Evolutionary conservation across 805 yeast species (phyloP).

Genomic region (Yarrowia divulgata): DNA sequence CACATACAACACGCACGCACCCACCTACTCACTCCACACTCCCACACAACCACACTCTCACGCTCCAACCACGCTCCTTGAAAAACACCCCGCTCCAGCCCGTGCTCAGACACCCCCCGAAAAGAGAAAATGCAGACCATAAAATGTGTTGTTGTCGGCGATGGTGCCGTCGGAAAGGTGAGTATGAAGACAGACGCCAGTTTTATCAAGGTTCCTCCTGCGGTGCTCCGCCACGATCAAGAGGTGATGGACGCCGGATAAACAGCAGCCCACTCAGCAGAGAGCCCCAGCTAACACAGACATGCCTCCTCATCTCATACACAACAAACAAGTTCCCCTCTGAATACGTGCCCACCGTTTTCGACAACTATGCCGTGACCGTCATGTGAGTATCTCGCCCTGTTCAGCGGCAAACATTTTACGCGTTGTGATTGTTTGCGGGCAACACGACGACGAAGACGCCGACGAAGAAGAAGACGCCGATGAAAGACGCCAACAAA

Average conservation of each 20-base stretch:
- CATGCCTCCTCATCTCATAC: constrained; percentile 93
- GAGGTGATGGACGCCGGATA: not conserved
- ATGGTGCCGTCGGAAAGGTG: constrained; percentile 97
- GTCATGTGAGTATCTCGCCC: constrained; percentile 46
- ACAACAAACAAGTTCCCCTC: constrained; percentile 97
- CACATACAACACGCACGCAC: constrained; percentile 22
- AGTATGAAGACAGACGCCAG: constrained; percentile 43
- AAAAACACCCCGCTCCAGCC: constrained; percentile 1
- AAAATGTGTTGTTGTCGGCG: constrained; percentile 98
- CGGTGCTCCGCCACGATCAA: constrained; percentile 11
- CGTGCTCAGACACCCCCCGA: constrained; percentile 20
- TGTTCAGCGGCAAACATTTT: no score
- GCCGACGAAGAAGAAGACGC: no score
- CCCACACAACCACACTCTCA: constrained; percentile 12
- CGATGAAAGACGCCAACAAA: no score
- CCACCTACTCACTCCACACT: not conserved
- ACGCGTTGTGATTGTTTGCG: no score
- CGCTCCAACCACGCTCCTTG: constrained; percentile 19
- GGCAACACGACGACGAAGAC: no score
- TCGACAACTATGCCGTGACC: constrained; percentile 68
- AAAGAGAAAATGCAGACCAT: constrained; percentile 49
- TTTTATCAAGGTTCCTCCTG: constrained; percentile 13
- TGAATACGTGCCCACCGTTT: constrained; percentile 98
- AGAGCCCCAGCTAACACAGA: constrained; percentile 50
- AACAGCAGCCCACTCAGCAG: no score